phyloP scores from a whole-genome alignment of 441 rosid species.

The Pelargonium citronellum region DNA sequence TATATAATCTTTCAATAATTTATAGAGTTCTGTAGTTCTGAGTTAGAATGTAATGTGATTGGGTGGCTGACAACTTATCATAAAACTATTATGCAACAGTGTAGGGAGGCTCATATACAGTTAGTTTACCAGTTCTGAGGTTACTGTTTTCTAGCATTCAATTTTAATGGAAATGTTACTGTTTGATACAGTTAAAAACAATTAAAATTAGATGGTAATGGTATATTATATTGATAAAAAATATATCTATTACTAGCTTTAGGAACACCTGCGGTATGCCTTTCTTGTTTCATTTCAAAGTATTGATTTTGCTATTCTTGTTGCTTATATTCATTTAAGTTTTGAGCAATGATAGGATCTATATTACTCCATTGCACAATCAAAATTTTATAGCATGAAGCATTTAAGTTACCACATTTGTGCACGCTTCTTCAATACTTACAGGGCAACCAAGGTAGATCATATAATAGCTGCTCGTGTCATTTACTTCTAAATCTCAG shows the following conservation, averaged over 20 bases:
- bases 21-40: too few relatives aligned
- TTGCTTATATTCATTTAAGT: not conserved
- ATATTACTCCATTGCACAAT: not conserved
- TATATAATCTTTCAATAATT: too few relatives aligned
- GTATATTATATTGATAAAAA: not conserved
- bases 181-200: not conserved
- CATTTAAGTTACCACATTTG: not conserved
- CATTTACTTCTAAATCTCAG: not conserved
- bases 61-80: not conserved
- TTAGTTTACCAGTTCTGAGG: too few relatives aligned
- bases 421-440: not conserved
- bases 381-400: slow-evolving; percentile 1
- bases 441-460: not conserved
- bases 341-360: not conserved
- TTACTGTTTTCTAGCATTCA: too few relatives aligned
- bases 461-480: not conserved
- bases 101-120: not conserved
- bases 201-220: not conserved
- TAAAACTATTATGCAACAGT: not conserved
- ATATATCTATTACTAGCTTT: not conserved
- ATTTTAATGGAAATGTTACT: not conserved
- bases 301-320: not conserved
- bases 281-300: not conserved
- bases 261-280: not conserved
- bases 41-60: slow-evolving; percentile 5